A percentile compares a stretch with the other conserved stretches of the same genome.
Conservation (phyloP, 2,329 filamentous ascomycete genomes). For the Fusarium sp. region DNA sequence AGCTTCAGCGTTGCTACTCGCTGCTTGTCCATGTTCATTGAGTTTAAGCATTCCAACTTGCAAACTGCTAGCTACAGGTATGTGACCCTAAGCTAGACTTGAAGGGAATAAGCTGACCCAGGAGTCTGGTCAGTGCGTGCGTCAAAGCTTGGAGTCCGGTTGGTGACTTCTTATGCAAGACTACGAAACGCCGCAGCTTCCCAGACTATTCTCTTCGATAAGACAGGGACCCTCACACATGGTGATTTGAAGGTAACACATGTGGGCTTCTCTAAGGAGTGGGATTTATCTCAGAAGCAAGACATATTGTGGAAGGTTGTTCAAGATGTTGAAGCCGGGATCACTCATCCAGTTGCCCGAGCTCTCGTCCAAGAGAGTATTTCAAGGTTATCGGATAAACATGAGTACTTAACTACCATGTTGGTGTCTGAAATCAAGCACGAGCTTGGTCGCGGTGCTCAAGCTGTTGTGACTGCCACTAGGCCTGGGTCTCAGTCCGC, state of each 20-base stretch:
- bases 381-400: fast-evolving
- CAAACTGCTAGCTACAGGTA: background rate
- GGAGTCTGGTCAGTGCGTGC: background rate
- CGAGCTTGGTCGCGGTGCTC: background rate
- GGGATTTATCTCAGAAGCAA: background rate
- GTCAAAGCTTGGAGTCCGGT: background rate
- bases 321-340: background rate
- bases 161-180: background rate
- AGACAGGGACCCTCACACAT: background rate
- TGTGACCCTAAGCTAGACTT: fast-evolving
- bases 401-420: fast-evolving
- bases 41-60: background rate
- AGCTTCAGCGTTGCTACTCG: background rate
- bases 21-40: background rate
- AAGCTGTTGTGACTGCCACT: background rate
- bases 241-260: fast-evolving
- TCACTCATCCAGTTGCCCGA: background rate
- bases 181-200: background rate
- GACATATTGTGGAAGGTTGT: background rate
- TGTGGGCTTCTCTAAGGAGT: background rate
- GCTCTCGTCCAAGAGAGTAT: background rate
- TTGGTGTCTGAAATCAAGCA: background rate
- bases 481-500: fast-evolving
- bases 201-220: background rate
- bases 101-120: background rate